Evolutionary conservation across 1,284 basidiomycete genomes (phyloP), one percentile per base, ranked within the genome.

Genomic region (Tilletia indica): DNA sequence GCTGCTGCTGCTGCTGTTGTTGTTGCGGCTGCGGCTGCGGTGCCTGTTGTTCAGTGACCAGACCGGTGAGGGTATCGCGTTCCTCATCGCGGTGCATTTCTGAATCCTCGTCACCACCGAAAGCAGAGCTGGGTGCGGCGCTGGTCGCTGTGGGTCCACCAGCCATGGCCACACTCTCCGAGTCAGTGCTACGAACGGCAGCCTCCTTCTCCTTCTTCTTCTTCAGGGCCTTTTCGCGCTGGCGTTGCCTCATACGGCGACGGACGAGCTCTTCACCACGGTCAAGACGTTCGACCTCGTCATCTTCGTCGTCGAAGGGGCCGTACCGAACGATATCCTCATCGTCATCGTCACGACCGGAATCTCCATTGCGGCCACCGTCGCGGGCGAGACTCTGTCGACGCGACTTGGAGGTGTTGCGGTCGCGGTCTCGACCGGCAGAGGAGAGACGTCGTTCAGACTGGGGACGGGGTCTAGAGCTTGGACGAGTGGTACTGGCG

Each of bases 211-310:
- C 82, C 72, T 84, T 85, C 70, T 82, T 80, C 70, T 79, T 82
- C 36, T 75, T 74, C 63, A 72, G 31, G 8, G 76, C 80, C 73
- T 84, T 84, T 61, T 85, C 82, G 39, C 78, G 73, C 70, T 83
- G 80, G 16, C 88, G 79, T 69, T 87, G 87, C 73, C 85, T 86
- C 83, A 87, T 86, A 38, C 88, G 79, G 54, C 86, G 83, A 48
- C 86, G 82, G 70, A 89, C 87, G 9, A 89, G 86, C 75, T 87
- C 87, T 72, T 88, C 87, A 8, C 88, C 88, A 36, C 88, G 83
- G 77, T 89, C 88, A 47, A 83, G 80, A 11, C 84, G 82, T 58
- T 85, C 78, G 9, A 85, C 84, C 72, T 87, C 87, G 72, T 89
- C 87, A 70, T 88, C 87, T 34, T 84, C 82, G 11, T 76, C 79